Base-by-base conservation (phyloP, 1,139 yeast genomes). In the Yamadazyma blattariae region DNA sequence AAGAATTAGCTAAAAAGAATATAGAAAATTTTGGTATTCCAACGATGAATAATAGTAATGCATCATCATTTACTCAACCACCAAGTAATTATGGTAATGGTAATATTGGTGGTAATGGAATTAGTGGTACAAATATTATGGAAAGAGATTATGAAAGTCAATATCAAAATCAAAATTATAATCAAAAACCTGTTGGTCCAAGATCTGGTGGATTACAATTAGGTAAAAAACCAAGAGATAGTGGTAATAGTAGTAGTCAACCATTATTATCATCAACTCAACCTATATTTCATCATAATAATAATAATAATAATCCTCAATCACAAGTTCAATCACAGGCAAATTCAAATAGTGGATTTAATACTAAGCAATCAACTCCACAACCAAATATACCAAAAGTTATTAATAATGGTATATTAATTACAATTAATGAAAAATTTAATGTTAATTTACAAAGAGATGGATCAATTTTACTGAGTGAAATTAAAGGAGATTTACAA, bases 401-500 rank as follows among this genome's bases (percentile, higher is more conserved):
- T 29, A 59, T 59, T 32, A 86, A 87, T 59, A 77, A 85, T 46
- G 96, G 97, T 47, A 82, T 90, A 37, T 75, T 88, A 58, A 72
- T 90, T 42, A 71, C 86, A 10, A 64, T 89, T 33, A 81, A 80
- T 51, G 98, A 92, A 62, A 81, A 82, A 48, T 69, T 89, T 40
- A 71, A 78, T 31, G 95, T 95, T 6, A 80, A 79, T 51, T 73
- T 90, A 43, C 68, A 84, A 18, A 82, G 97, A 54, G 97, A 90
- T 51, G 97, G 97, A 32, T 72, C 85, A 1, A 67, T 89, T 39
- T 58, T 74, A 36, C 68, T 79, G 20, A 77, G 89, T 31, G 97
- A 90, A 56, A 75, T 89, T 41, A 88, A 88, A 61, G 98, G 98
- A 57, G 95, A 85, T 49, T 71, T 92, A 50, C 95, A 88, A 61